Evolutionary conservation across 2,329 filamentous ascomycete genomes (phyloP).

Genomic region (Fusarium chaquense): DNA sequence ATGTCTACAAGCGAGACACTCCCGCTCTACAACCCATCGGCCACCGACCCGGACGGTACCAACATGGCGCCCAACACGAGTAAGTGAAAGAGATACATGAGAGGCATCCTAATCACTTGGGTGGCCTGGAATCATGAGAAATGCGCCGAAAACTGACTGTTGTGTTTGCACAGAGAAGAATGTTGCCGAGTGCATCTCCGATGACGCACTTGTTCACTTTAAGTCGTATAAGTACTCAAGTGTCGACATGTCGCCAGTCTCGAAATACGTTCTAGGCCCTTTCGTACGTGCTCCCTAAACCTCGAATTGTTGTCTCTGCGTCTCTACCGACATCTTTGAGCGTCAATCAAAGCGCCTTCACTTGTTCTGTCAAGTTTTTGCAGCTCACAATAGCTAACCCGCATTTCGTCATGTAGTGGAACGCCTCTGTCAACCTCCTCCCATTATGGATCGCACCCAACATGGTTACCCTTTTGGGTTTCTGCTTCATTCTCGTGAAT

Average conservation of each 20-base stretch:
- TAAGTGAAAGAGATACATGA: constrained; percentile 33
- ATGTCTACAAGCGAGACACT: constrained; percentile 52
- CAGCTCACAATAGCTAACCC: constrained; percentile 38
- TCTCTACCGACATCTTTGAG: constrained; percentile 6
- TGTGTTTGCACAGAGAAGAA: constrained; percentile 57
- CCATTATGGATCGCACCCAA: constrained; percentile 98
- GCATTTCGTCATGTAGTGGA: constrained; percentile 76
- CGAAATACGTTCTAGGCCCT: constrained; percentile 91
- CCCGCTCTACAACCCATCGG: constrained; percentile 49
- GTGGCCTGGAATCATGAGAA: not conserved
- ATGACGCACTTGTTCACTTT: constrained; percentile 90
- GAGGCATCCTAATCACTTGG: not conserved
- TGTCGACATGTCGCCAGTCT: constrained; percentile 95
- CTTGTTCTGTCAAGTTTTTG: constrained; percentile 6
- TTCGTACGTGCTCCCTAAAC: constrained; percentile 74
- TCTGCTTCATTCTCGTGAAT: constrained; percentile 92
- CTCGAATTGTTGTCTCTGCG: constrained; percentile 9
- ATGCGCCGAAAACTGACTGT: constrained; percentile 10
- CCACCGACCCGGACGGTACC: constrained; percentile 44
- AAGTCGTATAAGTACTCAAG: constrained; percentile 97
- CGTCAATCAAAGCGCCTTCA: not conserved
- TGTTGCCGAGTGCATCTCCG: constrained; percentile 80
- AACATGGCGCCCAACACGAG: constrained; percentile 54
- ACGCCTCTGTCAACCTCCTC: constrained; percentile 90
- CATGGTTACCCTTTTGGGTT: constrained; percentile 95